Conservation (phyloP, 345 rosid genomes). For the rapeseed (Brassica napus) region Da-Ae NC_063439.1:22784001-22784500, state of each 20-base stretch:
- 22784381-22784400: slow-evolving; percentile 14
- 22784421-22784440: slow-evolving; percentile 19
- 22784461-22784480: not conserved
- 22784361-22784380: slow-evolving; percentile 7
- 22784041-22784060: slow-evolving; percentile 12
- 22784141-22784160: slow-evolving; percentile 1
- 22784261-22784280: slow-evolving; percentile 15
- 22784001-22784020: slow-evolving; percentile 3
- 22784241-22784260: slow-evolving; percentile 10
- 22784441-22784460: not conserved
- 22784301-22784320: not conserved
- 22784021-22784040: not conserved
- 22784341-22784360: slow-evolving; percentile 1
- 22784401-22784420: slow-evolving; percentile 14
- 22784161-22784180: not conserved
- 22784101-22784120: not conserved
- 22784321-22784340: slow-evolving; percentile 14
- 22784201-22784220: not conserved
- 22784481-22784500: not conserved
- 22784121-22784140: not conserved
- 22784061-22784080: no score
- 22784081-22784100: slow-evolving; percentile 5
- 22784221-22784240: not conserved
- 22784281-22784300: slow-evolving; percentile 7
- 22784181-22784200: slow-evolving; percentile 5